Evolutionary conservation across 1,284 basidiomycete genomes (phyloP).

Genomic region (Pterulicium gracile): DNA sequence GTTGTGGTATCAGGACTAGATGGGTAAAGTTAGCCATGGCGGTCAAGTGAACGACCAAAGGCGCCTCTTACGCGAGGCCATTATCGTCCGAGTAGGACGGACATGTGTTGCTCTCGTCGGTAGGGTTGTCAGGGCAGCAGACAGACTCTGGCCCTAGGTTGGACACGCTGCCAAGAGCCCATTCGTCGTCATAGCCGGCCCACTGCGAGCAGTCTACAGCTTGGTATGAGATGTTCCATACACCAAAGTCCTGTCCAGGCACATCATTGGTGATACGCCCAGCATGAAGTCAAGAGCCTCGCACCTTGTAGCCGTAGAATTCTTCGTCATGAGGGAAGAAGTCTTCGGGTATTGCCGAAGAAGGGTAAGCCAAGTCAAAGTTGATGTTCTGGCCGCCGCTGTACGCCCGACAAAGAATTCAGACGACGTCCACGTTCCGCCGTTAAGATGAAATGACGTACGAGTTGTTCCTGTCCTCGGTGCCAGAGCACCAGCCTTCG

Average conservation of each 20-base stretch:
- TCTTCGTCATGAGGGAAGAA: constrained; percentile 64
- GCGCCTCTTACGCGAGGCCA: constrained; percentile 59
- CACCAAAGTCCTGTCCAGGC: constrained; percentile 54
- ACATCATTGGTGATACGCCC: constrained; percentile 4
- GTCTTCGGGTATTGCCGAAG: constrained; percentile 50
- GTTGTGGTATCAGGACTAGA: too few species aligned
- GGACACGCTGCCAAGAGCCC: constrained; percentile 53
- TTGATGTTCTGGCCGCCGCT: constrained; percentile 61
- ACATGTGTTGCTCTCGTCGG: constrained; percentile 43
- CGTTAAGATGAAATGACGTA: too few species aligned
- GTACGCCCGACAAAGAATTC: constrained; percentile 2
- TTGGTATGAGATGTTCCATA: constrained; percentile 71
- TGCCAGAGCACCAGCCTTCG: constrained; percentile 60
- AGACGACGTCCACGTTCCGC: too few species aligned
- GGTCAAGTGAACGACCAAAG: too few species aligned
- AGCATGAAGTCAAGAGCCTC: constrained; percentile 11
- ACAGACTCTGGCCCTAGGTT: constrained; percentile 39
- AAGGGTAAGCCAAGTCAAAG: constrained; percentile 70
- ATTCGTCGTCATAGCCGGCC: constrained; percentile 45
- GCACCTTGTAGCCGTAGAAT: constrained; percentile 42
- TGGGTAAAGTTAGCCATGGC: too few species aligned
- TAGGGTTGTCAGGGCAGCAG: constrained; percentile 62
- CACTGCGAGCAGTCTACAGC: constrained; percentile 50
- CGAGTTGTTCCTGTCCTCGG: constrained; percentile 46
- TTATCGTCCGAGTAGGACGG: constrained; percentile 62